phyloP scores from a whole-genome alignment of 202 grass and related monocot species.

The Saccharum hybrid region DNA sequence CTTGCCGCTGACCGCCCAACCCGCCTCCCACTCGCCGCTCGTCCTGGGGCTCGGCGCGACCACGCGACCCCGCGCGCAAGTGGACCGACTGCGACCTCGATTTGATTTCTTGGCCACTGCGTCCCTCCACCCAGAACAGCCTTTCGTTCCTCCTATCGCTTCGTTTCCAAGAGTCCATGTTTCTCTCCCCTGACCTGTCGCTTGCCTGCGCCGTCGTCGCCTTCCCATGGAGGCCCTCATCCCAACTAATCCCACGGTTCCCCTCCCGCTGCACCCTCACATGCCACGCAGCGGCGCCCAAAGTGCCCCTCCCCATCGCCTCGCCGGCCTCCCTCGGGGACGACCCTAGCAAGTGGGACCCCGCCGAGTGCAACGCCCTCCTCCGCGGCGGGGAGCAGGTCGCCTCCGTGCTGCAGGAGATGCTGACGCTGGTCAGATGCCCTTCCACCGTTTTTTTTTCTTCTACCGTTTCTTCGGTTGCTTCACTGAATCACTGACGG shows the following conservation, averaged over 20 bases:
- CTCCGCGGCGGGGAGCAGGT: conserved; percentile 94
- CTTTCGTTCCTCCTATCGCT: background rate
- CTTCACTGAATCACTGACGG: background rate
- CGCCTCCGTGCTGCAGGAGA: conserved; percentile 91
- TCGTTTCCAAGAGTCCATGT: background rate
- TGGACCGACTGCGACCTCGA: too few relatives aligned
- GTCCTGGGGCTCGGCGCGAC: too few relatives aligned
- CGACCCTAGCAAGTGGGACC: conserved; percentile 63
- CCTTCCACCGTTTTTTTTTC: background rate
- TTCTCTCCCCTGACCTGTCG: conserved; percentile 15
- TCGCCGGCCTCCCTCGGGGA: conserved; percentile 44
- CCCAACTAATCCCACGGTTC: background rate
- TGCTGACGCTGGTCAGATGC: conserved; percentile 71
- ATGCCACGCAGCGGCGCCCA: conserved; percentile 36
- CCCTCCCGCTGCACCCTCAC: conserved; percentile 20
- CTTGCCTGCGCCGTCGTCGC: conserved; percentile 6
- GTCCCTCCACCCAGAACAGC: too few relatives aligned
- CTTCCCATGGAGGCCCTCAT: conserved; percentile 12
- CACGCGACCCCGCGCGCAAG: too few relatives aligned
- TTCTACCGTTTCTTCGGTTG: background rate
- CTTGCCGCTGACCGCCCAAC: too few relatives aligned
- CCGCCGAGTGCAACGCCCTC: conserved; percentile 67
- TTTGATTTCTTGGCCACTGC: too few relatives aligned
- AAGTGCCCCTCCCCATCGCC: conserved; percentile 43
- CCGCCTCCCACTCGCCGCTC: too few relatives aligned